phyloP scores from a whole-genome alignment of 2,329 filamentous ascomycete genomes.

The Malbranchea cinnamomea region DNA sequence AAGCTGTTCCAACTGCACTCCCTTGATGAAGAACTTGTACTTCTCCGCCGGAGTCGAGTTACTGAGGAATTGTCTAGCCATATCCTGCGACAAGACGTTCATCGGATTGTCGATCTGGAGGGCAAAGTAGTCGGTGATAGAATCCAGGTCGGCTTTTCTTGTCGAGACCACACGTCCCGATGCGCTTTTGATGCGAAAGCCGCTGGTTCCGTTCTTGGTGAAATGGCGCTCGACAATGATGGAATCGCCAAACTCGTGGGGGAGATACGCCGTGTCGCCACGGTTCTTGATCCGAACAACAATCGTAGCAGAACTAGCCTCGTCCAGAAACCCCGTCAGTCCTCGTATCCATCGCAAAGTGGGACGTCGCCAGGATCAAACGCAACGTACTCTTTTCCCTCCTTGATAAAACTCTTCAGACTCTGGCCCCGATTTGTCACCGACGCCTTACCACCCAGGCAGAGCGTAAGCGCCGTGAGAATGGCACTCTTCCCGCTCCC shows the following conservation, averaged over 20 bases:
- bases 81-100: slow-evolving; percentile 89
- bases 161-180: slow-evolving; percentile 58
- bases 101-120: slow-evolving; percentile 94
- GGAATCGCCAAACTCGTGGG: slow-evolving; percentile 63
- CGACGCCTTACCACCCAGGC: slow-evolving; percentile 86
- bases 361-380: background rate
- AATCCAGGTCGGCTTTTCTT: slow-evolving; percentile 75
- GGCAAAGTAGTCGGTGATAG: slow-evolving; percentile 84
- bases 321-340: background rate
- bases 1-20: slow-evolving; percentile 82
- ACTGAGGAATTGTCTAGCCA: slow-evolving; percentile 84
- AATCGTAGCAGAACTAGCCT: slow-evolving; percentile 42
- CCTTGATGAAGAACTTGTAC: slow-evolving; percentile 92
- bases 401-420: slow-evolving; percentile 80
- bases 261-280: slow-evolving; percentile 70
- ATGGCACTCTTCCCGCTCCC: slow-evolving; percentile 96
- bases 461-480: slow-evolving; percentile 80
- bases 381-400: slow-evolving; percentile 55
- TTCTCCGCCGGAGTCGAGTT: slow-evolving; percentile 69
- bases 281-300: slow-evolving; percentile 82
- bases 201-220: slow-evolving; percentile 54
- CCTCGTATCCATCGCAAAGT: slow-evolving; percentile 4
- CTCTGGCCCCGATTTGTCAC: slow-evolving; percentile 84
- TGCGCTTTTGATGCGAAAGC: slow-evolving; percentile 74
- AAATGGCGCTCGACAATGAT: slow-evolving; percentile 91